phyloP scores from a whole-genome alignment of 495 filamentous ascomycete species.

The Penicillium canescens region DNA sequence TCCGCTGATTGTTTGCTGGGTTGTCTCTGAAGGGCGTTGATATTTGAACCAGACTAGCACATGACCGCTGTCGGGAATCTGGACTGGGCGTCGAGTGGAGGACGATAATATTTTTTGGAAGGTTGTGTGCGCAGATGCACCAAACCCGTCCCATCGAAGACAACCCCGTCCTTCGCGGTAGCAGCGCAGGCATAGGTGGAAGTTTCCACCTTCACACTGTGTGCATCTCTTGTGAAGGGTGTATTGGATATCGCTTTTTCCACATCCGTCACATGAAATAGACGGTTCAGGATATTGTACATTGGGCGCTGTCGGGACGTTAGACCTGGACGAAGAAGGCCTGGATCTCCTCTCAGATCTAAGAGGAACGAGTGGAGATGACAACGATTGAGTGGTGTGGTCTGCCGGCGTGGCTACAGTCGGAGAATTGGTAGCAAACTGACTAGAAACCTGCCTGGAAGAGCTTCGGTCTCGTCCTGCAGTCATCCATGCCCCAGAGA shows the following conservation, averaged over 20 bases:
- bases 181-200: constrained; percentile 76
- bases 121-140: constrained; percentile 57
- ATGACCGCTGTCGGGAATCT: constrained; percentile 57
- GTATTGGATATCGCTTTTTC: constrained; percentile 69
- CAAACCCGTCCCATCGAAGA: constrained; percentile 77
- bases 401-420: constrained; percentile 11
- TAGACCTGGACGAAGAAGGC: constrained; percentile 37
- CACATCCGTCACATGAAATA: constrained; percentile 70
- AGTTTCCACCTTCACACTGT: constrained; percentile 65
- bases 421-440: constrained; percentile 25
- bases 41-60: constrained; percentile 68
- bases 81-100: constrained; percentile 40
- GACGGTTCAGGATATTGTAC: constrained; percentile 66
- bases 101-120: constrained; percentile 50
- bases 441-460: constrained; percentile 17
- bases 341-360: constrained; percentile 30
- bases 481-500: constrained; percentile 33
- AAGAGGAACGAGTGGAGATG: constrained; percentile 22
- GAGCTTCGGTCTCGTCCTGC: constrained; percentile 29
- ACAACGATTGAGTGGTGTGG: constrained; percentile 3
- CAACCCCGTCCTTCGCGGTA: constrained; percentile 75
- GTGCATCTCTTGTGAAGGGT: constrained; percentile 77
- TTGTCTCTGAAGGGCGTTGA: constrained; percentile 46
- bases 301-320: constrained; percentile 29
- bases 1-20: constrained; percentile 25